Conservation (phyloP, 2,329 filamentous ascomycete species). For the Venturia asperata region DNA sequence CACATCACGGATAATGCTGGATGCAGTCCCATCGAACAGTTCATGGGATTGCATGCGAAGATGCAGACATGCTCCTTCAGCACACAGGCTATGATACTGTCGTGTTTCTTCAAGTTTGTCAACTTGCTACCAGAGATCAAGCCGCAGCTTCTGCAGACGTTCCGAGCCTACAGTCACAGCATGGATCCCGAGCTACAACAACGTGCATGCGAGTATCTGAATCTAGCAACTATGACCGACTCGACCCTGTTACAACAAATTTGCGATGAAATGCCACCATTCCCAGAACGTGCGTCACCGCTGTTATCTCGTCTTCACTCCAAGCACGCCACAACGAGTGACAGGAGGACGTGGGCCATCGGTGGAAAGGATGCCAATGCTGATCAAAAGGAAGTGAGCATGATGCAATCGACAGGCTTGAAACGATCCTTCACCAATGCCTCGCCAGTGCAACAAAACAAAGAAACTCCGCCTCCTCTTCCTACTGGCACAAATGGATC, state of each 20-base stretch:
- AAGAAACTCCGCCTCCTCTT: constrained; percentile 40
- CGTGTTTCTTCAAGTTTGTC: constrained; percentile 94
- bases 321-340: constrained; percentile 85
- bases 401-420: constrained; percentile 73
- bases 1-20: constrained; percentile 85
- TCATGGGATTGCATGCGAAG: constrained; percentile 84
- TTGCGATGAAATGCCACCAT: constrained; percentile 98
- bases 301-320: constrained; percentile 87
- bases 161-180: constrained; percentile 87
- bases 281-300: constrained; percentile 88
- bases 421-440: constrained; percentile 73
- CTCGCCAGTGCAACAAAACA: constrained; percentile 22
- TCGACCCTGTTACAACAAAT: constrained; percentile 90
- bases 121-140: constrained; percentile 99
- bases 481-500: constrained; percentile 36
- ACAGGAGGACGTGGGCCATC: constrained; percentile 97
- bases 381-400: constrained; percentile 68
- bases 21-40: constrained; percentile 95
- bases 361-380: constrained; percentile 90
- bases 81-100: constrained; percentile 88
- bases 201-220: constrained; percentile 88
- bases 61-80: constrained; percentile 80
- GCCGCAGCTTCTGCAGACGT: constrained; percentile 83
- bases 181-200: constrained; percentile 94
- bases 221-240: constrained; percentile 73